Evolutionary conservation across 805 yeast genomes (phyloP).

Genomic region (Candida xiaguanensis): DNA sequence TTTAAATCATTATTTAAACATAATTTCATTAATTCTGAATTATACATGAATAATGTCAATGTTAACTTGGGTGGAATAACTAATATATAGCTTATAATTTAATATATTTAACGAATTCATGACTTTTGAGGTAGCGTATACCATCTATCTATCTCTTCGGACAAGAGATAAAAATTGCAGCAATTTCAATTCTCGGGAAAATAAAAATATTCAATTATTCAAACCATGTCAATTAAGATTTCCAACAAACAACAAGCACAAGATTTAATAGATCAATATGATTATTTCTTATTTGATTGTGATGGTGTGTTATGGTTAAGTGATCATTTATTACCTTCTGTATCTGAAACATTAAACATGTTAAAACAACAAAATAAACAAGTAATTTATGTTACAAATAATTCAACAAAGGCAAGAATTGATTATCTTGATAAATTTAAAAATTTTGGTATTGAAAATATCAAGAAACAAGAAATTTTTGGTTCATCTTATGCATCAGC

Average conservation of each 20-base stretch:
- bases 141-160: neutral
- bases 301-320: slow-evolving; percentile 98
- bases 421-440: slow-evolving; percentile 75
- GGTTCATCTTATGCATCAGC: slow-evolving; percentile 93
- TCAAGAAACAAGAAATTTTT: slow-evolving; percentile 66
- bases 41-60: neutral
- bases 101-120: neutral
- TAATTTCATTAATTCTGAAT: slow-evolving; percentile 4
- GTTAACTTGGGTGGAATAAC: slow-evolving; percentile 6
- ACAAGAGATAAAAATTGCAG: no score
- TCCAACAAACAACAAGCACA: slow-evolving; percentile 39
- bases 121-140: neutral
- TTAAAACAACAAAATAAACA: slow-evolving; percentile 57
- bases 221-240: slow-evolving; percentile 15
- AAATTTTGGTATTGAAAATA: slow-evolving; percentile 49
- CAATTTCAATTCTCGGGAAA: neutral
- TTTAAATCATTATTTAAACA: slow-evolving; percentile 9
- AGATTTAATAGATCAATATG: slow-evolving; percentile 59
- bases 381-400: slow-evolving; percentile 88
- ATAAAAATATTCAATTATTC: neutral
- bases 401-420: slow-evolving; percentile 84
- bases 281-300: slow-evolving; percentile 90
- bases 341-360: slow-evolving; percentile 68
- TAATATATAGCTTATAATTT: neutral
- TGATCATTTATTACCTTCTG: slow-evolving; percentile 70